Base-by-base conservation (phyloP, 371 early-diverging fungal genomes). In the Mucor circinelloides region DNA sequence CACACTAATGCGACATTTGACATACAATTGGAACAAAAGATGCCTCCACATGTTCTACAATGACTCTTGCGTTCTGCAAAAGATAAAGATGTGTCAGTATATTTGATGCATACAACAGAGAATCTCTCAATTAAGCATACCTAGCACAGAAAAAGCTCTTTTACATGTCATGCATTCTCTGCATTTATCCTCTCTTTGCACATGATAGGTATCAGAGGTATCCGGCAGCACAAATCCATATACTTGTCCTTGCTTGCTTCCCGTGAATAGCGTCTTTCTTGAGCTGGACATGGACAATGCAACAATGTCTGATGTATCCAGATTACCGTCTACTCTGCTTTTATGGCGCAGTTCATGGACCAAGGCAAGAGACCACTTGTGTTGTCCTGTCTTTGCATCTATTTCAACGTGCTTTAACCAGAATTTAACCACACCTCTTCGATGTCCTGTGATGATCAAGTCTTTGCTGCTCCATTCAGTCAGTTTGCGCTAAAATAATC, bases 211-310 rank as follows among this genome's bases (percentile, higher is more conserved):
- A 28, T 88, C 88, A 23, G 86, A 85, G 9, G 88, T 87, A 66
- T 93, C 92, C 0, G 92, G 91, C 13, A 91, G 63, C 1, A 87
- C 86, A 82, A 87, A 93, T 0, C 87, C 64, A 69, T 81, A 76
- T 5, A 93, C 80, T 21, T 85, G 77, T 0, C 92, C 93, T 0
- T 72, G 64, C 13, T 78, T 74, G 70, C 89, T 90, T 6, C 93
- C 92, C 23, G 84, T 82, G 23, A 90, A 78, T 21, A 93, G 68
- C 1, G 85, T 86, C 42, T 87, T 77, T 57, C 78, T 83, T 17
- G 83, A 69, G 67, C 77, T 77, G 17, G 74, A 70, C 6, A 70
- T 27, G 6, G 57, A 61, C 5, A 74, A 60, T 1, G 77, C 70
- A 0, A 84, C 79, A 67, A 89, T 81, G 55, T 74, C 78, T 3